Evolutionary conservation across 768 basidiomycete species (phyloP), one percentile per base, ranked within the genome.

Genomic region (Phlebiopsis gigantea): DNA sequence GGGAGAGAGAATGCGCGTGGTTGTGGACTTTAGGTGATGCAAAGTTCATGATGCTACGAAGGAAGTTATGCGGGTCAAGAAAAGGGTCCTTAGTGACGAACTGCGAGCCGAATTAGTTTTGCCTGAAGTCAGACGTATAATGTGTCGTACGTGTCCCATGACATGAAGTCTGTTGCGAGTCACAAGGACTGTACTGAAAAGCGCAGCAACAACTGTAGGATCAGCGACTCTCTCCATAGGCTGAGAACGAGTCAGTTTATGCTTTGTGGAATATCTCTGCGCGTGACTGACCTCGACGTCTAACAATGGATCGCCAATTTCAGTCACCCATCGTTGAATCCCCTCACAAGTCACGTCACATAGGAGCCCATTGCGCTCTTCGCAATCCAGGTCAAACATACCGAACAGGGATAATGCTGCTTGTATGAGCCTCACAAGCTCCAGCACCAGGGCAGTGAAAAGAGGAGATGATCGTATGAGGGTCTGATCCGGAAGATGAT

Each of bases 281-380:
- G 42, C 19, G 31, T 41, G 31, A 53, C 62, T 65, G 61, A 74
- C 87, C 77, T 91, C 88, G 17, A 87, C 72, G 29, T 79, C 78
- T 55, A 85, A 66, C 60, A 77, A 77, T 7, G 78, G 79, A 60
- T 81, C 81, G 12, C 86, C 89, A 43, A 92, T 76, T 45, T 82
- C 80, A 14, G 76, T 64, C 28, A 82, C 79, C 90, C 90, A 93
- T 50, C 71, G 73, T 47, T 79, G 75, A 30, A 93, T 79, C 5
- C 84, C 89, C 25, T 85, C 82, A 25, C 89, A 79, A 0, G 90
- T 90, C 14, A 76, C 71, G 68, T 93, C 89, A 65, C 90, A 93
- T 22, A 93, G 71, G 14, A 93, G 75, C 1, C 90, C 90, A 68
- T 93, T 70, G 24, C 69, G 61, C 52, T 75, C 73, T 19, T 74